phyloP scores from a whole-genome alignment of 495 filamentous ascomycete species.

The Xylaria telfairii region DNA sequence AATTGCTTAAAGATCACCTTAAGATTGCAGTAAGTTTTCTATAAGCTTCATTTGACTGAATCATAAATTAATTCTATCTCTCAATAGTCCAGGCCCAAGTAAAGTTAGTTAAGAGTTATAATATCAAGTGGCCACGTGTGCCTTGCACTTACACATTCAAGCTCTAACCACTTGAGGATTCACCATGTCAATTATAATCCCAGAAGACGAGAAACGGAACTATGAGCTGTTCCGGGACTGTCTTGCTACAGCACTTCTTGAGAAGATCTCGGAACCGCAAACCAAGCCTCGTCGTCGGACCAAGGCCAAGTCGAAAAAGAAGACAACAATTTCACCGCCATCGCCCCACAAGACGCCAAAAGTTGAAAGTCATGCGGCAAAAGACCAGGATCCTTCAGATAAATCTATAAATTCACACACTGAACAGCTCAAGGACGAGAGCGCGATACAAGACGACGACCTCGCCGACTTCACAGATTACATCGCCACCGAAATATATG shows the following conservation, averaged over 20 bases:
- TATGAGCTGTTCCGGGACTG: conserved; percentile 76
- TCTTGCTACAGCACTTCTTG: conserved; percentile 52
- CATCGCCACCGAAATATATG: conserved; percentile 72
- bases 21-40: not conserved
- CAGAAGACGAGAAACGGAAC: conserved; percentile 50
- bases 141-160: not conserved
- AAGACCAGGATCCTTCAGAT: not conserved
- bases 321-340: conserved; percentile 33
- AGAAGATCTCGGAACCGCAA: conserved; percentile 54
- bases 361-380: not conserved
- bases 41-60: not conserved
- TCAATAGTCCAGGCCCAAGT: not conserved
- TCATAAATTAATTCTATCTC: not conserved
- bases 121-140: not conserved
- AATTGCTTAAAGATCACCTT: not conserved
- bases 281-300: conserved; percentile 51
- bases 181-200: conserved; percentile 25
- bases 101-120: not conserved
- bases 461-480: conserved; percentile 79
- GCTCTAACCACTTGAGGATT: not conserved
- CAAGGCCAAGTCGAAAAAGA: conserved; percentile 49
- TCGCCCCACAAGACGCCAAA: conserved; percentile 25
- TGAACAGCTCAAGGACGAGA: conserved; percentile 32
- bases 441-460: conserved; percentile 57
- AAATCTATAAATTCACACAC: not conserved